These are phyloP conservation scores for Scheffersomyces lignicola DNA, from an alignment of 1,139 yeast genomes.

Conservation along the genomic window DNA sequence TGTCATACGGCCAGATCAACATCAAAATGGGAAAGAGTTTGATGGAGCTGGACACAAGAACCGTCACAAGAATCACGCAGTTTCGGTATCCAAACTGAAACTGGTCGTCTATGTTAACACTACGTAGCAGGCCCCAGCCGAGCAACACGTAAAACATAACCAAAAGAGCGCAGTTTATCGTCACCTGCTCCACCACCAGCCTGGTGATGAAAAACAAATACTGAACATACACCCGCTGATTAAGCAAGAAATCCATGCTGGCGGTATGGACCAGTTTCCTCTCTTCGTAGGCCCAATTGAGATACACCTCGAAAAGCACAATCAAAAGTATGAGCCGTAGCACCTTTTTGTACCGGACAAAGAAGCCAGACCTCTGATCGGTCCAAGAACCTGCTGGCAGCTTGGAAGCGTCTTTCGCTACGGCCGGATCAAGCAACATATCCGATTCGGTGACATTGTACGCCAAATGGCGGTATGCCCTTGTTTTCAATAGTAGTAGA, in stretches of 20 bases:
- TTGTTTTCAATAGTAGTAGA: conserved; percentile 76
- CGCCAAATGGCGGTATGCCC: conserved; percentile 86
- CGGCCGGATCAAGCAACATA: conserved; percentile 15
- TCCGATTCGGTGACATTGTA: conserved; percentile 61
- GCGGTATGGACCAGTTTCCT: conserved; percentile 37
- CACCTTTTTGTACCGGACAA: conserved; percentile 23
- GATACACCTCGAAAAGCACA: conserved; percentile 83
- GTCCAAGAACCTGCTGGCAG: not conserved
- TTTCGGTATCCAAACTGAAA: conserved; percentile 25
- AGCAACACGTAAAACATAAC: conserved; percentile 29
- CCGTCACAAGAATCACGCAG: conserved; percentile 59
- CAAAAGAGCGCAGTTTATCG: conserved; percentile 55
- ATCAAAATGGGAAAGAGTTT: conserved; percentile 88
- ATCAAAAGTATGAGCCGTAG: conserved; percentile 61
- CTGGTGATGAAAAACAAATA: conserved; percentile 65
- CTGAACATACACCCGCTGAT: conserved; percentile 53
- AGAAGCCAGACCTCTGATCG: not conserved
- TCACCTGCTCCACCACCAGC: conserved; percentile 58
- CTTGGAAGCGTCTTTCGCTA: too few species aligned
- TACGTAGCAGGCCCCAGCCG: conserved; percentile 31
- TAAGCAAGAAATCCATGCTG: conserved; percentile 34
- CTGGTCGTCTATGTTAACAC: conserved; percentile 17
- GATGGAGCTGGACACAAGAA: conserved; percentile 73
- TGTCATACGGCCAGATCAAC: conserved; percentile 95
- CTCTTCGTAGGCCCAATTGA: conserved; percentile 91